Conservation (phyloP, 352 stramenopile genomes). For the Phytophthora vignae region DNA sequence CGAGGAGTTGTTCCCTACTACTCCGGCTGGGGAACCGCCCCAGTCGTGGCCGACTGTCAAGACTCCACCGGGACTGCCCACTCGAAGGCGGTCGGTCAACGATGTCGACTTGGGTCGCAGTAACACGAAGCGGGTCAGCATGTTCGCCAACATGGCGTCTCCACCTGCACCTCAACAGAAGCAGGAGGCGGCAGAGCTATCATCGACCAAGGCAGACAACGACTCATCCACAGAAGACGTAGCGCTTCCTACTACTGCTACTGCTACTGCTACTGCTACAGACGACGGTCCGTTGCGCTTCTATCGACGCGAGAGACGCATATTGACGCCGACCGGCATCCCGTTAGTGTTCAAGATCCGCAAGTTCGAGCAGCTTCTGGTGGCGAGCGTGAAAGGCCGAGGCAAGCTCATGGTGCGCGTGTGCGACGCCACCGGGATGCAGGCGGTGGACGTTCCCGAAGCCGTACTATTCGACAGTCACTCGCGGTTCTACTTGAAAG, state of each 20-base stretch:
- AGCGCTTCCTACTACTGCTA: slow-evolving; percentile 7
- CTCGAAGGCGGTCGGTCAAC: slow-evolving; percentile 40
- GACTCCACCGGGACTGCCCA: slow-evolving; percentile 7
- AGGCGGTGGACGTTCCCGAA: slow-evolving; percentile 53
- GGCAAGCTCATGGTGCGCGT: slow-evolving; percentile 74
- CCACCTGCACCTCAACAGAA: slow-evolving; percentile 9
- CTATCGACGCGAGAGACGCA: slow-evolving; percentile 44
- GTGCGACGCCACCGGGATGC: slow-evolving; percentile 60
- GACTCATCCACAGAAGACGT: slow-evolving; percentile 19
- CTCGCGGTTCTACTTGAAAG: slow-evolving; percentile 67
- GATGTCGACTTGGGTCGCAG: slow-evolving; percentile 29
- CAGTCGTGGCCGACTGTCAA: slow-evolving; percentile 30
- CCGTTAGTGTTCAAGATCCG: slow-evolving; percentile 60
- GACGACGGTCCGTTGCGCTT: slow-evolving; percentile 43
- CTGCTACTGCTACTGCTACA: background rate
- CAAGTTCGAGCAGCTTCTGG: slow-evolving; percentile 60
- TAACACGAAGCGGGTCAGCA: slow-evolving; percentile 36
- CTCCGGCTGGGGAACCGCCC: slow-evolving; percentile 11
- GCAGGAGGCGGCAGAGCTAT: slow-evolving; percentile 1
- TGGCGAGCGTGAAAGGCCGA: slow-evolving; percentile 58
- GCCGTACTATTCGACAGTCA: slow-evolving; percentile 78
- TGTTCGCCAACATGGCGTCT: slow-evolving; percentile 41
- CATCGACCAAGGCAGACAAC: background rate
- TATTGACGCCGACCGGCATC: slow-evolving; percentile 29
- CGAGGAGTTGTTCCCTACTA: slow-evolving; percentile 57